Percentiles rank a stretch among this genome's conserved stretches.
These are phyloP conservation scores for Digitaria exilis DNA, from an alignment of 202 grass and related monocot genomes.

Conservation along the genomic window DNA sequence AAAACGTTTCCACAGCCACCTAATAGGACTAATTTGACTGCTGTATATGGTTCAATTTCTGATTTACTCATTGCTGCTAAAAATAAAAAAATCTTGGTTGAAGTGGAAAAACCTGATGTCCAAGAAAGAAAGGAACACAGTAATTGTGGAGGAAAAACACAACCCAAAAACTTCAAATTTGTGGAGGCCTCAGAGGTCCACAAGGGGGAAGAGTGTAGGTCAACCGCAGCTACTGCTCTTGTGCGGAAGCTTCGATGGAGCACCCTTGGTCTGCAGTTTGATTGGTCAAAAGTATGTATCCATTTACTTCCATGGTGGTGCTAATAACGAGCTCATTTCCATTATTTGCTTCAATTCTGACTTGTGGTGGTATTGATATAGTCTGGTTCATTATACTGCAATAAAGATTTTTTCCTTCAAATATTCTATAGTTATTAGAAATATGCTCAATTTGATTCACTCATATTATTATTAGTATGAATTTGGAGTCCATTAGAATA, in stretches of 20 bases:
- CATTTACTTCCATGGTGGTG: not conserved
- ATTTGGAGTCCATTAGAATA: not conserved
- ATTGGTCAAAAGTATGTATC: conserved; percentile 86
- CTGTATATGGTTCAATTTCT: conserved; percentile 67
- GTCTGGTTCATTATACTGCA: not conserved
- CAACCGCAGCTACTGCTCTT: conserved; percentile 56
- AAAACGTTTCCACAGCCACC: conserved; percentile 83
- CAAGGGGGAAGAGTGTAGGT: conserved; percentile 31
- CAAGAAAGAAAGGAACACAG: conserved; percentile 14
- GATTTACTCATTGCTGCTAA: conserved; percentile 64
- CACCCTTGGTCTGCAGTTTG: conserved; percentile 91
- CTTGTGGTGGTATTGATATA: not conserved
- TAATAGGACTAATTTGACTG: conserved; percentile 85
- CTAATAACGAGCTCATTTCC: conserved; percentile 10
- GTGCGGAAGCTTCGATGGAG: conserved; percentile 84
- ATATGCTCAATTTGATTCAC: not conserved
- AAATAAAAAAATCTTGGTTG: conserved; percentile 60
- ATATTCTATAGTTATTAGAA: not conserved
- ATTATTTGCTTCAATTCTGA: not conserved
- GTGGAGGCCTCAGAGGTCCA: conserved; percentile 21
- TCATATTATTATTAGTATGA: not conserved
- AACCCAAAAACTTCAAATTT: conserved; percentile 44
- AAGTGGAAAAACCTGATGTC: conserved; percentile 40
- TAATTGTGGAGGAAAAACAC: conserved; percentile 9
- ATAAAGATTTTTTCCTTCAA: not conserved